Conservation (phyloP, 306 rosid species). For the Sesbania bispinosa region DNA sequence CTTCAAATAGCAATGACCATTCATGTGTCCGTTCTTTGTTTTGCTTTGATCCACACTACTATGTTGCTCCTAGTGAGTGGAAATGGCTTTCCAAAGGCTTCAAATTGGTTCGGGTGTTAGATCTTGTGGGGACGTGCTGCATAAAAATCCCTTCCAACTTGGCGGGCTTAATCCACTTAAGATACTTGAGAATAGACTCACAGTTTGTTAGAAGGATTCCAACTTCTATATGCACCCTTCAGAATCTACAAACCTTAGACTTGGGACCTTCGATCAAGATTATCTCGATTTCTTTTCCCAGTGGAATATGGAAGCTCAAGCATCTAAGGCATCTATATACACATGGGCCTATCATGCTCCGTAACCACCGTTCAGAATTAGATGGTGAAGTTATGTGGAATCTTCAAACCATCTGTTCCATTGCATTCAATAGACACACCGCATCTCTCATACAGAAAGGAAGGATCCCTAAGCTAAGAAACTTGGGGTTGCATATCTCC, state of each 20-base stretch:
- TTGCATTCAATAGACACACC: not conserved
- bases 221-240: conserved; percentile 21
- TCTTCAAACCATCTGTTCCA: conserved; percentile 2
- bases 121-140: not conserved
- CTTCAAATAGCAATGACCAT: too few relatives aligned
- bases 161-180: conserved; percentile 14
- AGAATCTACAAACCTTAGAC: conserved; percentile 12
- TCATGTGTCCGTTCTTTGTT: conserved; percentile 28
- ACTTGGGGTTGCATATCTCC: not conserved
- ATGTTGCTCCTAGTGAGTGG: accelerated
- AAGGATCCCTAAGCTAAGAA: not conserved
- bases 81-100: conserved; percentile 8
- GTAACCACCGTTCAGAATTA: not conserved
- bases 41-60: not conserved
- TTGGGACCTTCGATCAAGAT: not conserved
- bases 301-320: not conserved
- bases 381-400: conserved; percentile 11
- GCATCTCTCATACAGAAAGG: not conserved
- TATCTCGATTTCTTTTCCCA: not conserved
- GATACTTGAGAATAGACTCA: conserved; percentile 14
- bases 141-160: not conserved
- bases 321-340: not conserved
- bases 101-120: conserved; percentile 19
- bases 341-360: not conserved
- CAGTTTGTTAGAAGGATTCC: not conserved